Percentiles rank a stretch among this genome's conserved stretches.
Evolutionary conservation across 2,329 filamentous ascomycete genomes (phyloP).

Genomic region (Neopestalotiopsis sp.): DNA sequence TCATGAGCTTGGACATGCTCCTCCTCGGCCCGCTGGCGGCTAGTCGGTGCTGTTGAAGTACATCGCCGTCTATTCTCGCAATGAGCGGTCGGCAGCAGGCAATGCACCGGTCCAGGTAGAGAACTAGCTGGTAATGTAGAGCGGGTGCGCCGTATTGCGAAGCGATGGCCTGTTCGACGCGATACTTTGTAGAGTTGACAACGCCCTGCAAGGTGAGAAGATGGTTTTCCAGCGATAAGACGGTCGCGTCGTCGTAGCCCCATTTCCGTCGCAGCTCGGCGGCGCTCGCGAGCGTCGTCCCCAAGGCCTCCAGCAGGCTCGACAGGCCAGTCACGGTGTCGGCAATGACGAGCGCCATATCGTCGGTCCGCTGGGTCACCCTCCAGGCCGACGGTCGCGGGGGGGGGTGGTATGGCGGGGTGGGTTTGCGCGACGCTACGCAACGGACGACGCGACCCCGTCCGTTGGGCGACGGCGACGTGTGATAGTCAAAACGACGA

Average conservation of each 20-base stretch:
- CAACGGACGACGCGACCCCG: neutral
- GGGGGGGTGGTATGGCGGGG: neutral
- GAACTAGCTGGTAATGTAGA: neutral
- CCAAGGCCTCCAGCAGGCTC: neutral
- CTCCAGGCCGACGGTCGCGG: neutral
- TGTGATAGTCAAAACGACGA: neutral
- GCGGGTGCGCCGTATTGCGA: neutral
- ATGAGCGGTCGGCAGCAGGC: slow-evolving; percentile 9
- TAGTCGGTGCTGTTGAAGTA: neutral
- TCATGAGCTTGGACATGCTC: slow-evolving; percentile 4
- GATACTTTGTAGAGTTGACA: neutral
- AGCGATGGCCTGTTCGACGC: slow-evolving; percentile 3
- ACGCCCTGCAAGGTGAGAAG: neutral
- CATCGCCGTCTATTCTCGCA: neutral
- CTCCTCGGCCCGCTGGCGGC: neutral
- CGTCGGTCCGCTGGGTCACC: no score
- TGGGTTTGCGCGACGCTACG: neutral
- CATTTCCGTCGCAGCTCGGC: slow-evolving; percentile 12
- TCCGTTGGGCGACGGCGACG: neutral
- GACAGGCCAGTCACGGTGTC: neutral
- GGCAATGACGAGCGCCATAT: slow-evolving; percentile 5
- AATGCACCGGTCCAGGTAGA: slow-evolving; percentile 8
- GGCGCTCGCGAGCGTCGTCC: neutral
- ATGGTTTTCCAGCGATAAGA: slow-evolving; percentile 7
- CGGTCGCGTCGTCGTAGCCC: neutral